phyloP scores from a whole-genome alignment of 2,329 filamentous ascomycete species.

The Fusarium neocosmosporiellum region DNA sequence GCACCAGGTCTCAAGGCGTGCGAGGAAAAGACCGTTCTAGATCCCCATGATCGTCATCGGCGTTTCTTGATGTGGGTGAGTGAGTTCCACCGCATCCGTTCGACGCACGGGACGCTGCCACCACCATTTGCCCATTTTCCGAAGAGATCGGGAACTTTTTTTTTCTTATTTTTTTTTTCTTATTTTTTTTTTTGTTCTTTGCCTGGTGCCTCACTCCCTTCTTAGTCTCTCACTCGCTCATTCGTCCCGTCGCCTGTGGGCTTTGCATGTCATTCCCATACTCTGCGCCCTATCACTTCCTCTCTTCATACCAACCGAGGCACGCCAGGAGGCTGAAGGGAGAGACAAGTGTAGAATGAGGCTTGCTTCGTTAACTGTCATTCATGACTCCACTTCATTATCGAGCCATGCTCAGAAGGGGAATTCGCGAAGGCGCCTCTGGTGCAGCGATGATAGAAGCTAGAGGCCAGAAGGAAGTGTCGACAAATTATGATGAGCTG shows the following conservation, averaged over 20 bases:
- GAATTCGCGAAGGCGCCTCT: conserved; percentile 17
- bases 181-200: neutral
- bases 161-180: conserved; percentile 1
- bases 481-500: conserved; percentile 9
- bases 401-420: conserved; percentile 16
- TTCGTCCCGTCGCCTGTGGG: neutral
- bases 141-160: conserved; percentile 33
- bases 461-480: neutral
- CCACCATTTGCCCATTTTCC: conserved; percentile 26
- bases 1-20: conserved; percentile 21
- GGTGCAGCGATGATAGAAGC: neutral
- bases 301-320: conserved; percentile 7
- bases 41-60: conserved; percentile 40
- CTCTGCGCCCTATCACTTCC: neutral
- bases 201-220: neutral
- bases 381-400: conserved; percentile 4
- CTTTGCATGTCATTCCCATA: conserved; percentile 13
- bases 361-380: conserved; percentile 26
- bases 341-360: conserved; percentile 13
- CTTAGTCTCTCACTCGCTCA: neutral
- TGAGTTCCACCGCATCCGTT: conserved; percentile 39
- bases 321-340: conserved; percentile 9
- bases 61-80: conserved; percentile 37
- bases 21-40: conserved; percentile 41
- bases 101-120: conserved; percentile 25